A percentile compares a stretch with the other conserved stretches of the same genome.
These are phyloP conservation scores for Saturnispora diversa DNA, from an alignment of 805 yeast genomes.

Conservation along the genomic window DNA sequence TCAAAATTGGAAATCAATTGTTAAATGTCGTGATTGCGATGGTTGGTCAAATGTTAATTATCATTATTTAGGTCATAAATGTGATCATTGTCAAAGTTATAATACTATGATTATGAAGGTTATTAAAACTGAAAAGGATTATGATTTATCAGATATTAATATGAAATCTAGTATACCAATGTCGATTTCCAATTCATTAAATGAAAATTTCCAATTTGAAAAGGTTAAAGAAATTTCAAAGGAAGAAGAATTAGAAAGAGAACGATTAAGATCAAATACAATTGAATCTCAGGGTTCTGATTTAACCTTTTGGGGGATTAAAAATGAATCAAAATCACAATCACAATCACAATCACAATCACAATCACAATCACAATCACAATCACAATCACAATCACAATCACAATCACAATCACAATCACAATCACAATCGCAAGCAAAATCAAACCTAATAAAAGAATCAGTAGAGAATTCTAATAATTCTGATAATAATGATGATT, in stretches of 20 bases:
- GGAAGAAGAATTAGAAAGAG: too few relatives aligned
- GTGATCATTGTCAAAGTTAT: constrained; percentile 81
- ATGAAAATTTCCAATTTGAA: constrained; percentile 30
- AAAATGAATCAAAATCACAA: neutral
- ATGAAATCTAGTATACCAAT: constrained; percentile 12
- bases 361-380: too few relatives aligned
- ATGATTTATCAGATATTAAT: constrained; percentile 13
- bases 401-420: too few relatives aligned
- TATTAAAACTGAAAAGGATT: constrained; percentile 50
- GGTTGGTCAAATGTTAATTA: constrained; percentile 69
- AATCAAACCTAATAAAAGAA: too few relatives aligned
- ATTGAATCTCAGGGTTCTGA: constrained; percentile 7
- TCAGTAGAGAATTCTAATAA: constrained; percentile 13
- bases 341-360: neutral
- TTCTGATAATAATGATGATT: constrained; percentile 20
- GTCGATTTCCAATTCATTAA: constrained; percentile 23
- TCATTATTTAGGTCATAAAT: constrained; percentile 80
- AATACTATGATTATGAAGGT: constrained; percentile 71
- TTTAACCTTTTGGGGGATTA: constrained; percentile 3
- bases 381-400: too few relatives aligned
- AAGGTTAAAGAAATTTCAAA: constrained; percentile 13
- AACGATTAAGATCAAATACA: neutral
- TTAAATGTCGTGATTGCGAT: constrained; percentile 81
- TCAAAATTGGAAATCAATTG: constrained; percentile 62
- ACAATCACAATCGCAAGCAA: too few relatives aligned